Base-by-base conservation (phyloP, 139 green algal species). In the Ettlia oleoabundans region DNA sequence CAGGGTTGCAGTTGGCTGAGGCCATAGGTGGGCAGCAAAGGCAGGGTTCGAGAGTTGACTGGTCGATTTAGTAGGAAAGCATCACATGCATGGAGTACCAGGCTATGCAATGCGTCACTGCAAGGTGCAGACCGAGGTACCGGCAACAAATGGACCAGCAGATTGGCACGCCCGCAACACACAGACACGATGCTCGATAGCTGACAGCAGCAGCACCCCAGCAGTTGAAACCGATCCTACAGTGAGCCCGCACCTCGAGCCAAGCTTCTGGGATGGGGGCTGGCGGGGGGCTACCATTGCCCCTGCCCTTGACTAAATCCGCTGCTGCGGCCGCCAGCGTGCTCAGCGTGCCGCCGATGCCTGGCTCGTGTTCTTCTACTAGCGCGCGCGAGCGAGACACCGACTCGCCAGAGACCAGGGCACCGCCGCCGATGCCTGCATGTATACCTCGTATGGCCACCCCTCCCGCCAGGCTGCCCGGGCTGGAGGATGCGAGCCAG, bases 401-500 rank as follows among this genome's bases (percentile, higher is more conserved):
- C 33, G 55, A 28, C 55, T 43, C 68, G 68, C 68, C 68, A 24
- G n/a, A 22, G 24, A 21, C 68, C 40, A 33, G 13, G 47, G 13
- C 72, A 13, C 28, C 43, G n/a, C 33, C 51, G 32, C 72, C 70
- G 15, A 9, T 40, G 43, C 15, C n/a, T 13, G 5, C 6, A 7
- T 42, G 51, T 51, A 76, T n/a, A 2, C 32, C 26, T 7, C 70
- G 70, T 0, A 77, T 63, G 10, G 70, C 70, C 18, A 77, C 30
- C 51, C 72, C 72, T 8, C 51, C 72, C 15, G 71, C 35, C 18
- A 79, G 35, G 72, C 72, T 66, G 72, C 51, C 51, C 18, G 51
- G 47, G 51, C 21, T 52, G 32, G 43, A 33, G 26, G 70, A 26
- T 18, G n/a, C n/a, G n/a, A 67, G 21, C 13, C 40, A 28, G 18